Conservation (phyloP, 306 rosid species). For the Purshia tridentata region DNA sequence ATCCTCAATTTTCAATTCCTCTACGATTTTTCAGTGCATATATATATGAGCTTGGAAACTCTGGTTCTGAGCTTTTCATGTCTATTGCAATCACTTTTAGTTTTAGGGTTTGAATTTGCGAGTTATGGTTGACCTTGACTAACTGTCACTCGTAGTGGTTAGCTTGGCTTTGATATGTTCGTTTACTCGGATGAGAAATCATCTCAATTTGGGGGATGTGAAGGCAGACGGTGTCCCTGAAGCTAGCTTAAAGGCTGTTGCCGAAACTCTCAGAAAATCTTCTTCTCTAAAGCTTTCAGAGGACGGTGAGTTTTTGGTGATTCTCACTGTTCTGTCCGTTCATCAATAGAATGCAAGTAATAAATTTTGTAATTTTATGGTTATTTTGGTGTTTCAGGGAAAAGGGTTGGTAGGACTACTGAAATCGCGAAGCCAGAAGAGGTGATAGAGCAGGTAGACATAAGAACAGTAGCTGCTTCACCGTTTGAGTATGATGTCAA, state of each 20-base stretch:
- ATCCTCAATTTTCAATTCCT: slow-evolving; percentile 44
- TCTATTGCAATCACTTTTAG: neutral
- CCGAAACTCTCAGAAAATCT: slow-evolving; percentile 58
- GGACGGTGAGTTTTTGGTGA: slow-evolving; percentile 54
- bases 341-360: neutral
- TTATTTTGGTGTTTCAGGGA: slow-evolving; percentile 43
- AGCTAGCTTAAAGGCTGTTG: slow-evolving; percentile 64
- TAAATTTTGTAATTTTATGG: neutral
- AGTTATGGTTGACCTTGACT: slow-evolving; percentile 49
- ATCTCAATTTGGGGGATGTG: slow-evolving; percentile 65
- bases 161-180: slow-evolving; percentile 76
- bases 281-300: slow-evolving; percentile 64
- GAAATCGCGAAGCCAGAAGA: slow-evolving; percentile 65
- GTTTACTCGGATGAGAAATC: slow-evolving; percentile 70
- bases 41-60: too few species aligned
- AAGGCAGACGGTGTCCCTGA: slow-evolving; percentile 50
- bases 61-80: neutral
- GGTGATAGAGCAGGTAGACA: slow-evolving; percentile 76
- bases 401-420: slow-evolving; percentile 61
- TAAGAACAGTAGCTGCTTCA: slow-evolving; percentile 74
- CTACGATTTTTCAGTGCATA: too few species aligned
- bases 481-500: slow-evolving; percentile 68
- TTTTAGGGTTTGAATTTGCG: neutral
- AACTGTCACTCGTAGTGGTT: slow-evolving; percentile 53
- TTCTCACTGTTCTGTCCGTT: neutral